Evolutionary conservation across 2,329 filamentous ascomycete species (phyloP).

Genomic region (Gaeumannomyces sp.): DNA sequence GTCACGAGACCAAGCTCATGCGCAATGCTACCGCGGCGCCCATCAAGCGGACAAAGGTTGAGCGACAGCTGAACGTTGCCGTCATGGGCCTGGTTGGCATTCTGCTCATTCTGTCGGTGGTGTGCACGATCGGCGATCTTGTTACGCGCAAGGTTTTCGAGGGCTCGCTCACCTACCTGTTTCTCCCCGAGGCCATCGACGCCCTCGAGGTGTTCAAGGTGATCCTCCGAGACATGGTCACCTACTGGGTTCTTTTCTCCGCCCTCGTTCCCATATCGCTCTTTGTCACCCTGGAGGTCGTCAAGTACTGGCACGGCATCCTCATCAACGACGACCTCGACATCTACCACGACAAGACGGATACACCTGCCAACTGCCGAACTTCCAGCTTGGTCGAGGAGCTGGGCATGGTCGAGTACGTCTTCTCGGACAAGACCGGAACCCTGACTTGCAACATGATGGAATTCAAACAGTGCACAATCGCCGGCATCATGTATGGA

Average conservation of each 20-base stretch:
- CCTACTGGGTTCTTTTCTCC: slow-evolving; percentile 97
- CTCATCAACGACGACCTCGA: slow-evolving; percentile 96
- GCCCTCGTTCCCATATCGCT: slow-evolving; percentile 95
- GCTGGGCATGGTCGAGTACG: slow-evolving; percentile 94
- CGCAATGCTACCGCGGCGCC: slow-evolving; percentile 94
- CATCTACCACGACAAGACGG: slow-evolving; percentile 93
- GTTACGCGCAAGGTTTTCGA: slow-evolving; percentile 63
- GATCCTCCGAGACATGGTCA: slow-evolving; percentile 91
- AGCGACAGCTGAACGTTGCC: slow-evolving; percentile 86
- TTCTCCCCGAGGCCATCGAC: slow-evolving; percentile 54
- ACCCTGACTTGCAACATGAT: slow-evolving; percentile 90
- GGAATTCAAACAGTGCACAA: slow-evolving; percentile 95
- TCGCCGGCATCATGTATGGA: slow-evolving; percentile 88
- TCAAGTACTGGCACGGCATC: slow-evolving; percentile 98
- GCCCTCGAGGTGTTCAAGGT: slow-evolving; percentile 56
- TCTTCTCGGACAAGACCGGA: slow-evolving; percentile 93
- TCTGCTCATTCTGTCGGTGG: slow-evolving; percentile 74
- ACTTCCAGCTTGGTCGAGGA: slow-evolving; percentile 97
- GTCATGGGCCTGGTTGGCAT: slow-evolving; percentile 86
- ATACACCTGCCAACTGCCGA: slow-evolving; percentile 91
- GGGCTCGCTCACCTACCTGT: slow-evolving; percentile 64
- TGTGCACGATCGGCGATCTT: slow-evolving; percentile 88
- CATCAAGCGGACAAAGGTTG: slow-evolving; percentile 95
- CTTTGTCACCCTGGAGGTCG: slow-evolving; percentile 94
- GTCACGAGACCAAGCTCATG: slow-evolving; percentile 98